Conservation (phyloP, 1,139 yeast genomes). For the Spathaspora sp. region DNA sequence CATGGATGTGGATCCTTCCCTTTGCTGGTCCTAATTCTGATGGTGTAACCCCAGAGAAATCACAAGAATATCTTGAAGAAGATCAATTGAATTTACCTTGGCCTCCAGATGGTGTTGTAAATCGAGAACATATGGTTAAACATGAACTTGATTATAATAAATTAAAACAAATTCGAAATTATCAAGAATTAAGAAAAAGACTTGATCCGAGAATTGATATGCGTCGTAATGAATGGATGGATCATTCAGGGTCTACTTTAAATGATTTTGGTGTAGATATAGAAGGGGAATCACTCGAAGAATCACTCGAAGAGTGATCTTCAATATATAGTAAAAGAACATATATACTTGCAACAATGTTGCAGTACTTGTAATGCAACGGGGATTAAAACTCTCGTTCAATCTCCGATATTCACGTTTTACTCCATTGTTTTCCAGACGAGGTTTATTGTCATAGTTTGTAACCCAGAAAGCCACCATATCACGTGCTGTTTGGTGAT, state of each 20-base stretch:
- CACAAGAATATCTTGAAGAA: conserved; percentile 50
- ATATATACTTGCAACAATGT: no score
- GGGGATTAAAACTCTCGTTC: no score
- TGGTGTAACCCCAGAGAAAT: conserved; percentile 51
- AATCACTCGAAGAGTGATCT: neutral
- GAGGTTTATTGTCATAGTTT: neutral
- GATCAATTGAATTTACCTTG: conserved; percentile 72
- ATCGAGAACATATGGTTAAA: conserved; percentile 30
- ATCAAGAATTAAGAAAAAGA: conserved; percentile 23
- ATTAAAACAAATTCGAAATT: conserved; percentile 16
- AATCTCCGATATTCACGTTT: no score
- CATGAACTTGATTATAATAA: conserved; percentile 19
- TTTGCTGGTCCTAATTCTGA: conserved; percentile 52
- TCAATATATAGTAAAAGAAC: no score
- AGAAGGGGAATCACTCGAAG: conserved; percentile 25
- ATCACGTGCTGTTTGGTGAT: conserved; percentile 18
- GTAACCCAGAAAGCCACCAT: conserved; percentile 9
- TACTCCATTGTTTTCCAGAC: neutral
- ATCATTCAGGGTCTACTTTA: conserved; percentile 77
- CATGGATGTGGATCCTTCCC: conserved; percentile 68
- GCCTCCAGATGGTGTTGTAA: conserved; percentile 80
- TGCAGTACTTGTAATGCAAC: no score
- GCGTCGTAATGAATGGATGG: conserved; percentile 61
- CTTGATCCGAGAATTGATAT: conserved; percentile 27
- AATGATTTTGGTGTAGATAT: conserved; percentile 87